Base-by-base conservation (phyloP, 352 stramenopile species). In the Globisporangium lucens region DNA sequence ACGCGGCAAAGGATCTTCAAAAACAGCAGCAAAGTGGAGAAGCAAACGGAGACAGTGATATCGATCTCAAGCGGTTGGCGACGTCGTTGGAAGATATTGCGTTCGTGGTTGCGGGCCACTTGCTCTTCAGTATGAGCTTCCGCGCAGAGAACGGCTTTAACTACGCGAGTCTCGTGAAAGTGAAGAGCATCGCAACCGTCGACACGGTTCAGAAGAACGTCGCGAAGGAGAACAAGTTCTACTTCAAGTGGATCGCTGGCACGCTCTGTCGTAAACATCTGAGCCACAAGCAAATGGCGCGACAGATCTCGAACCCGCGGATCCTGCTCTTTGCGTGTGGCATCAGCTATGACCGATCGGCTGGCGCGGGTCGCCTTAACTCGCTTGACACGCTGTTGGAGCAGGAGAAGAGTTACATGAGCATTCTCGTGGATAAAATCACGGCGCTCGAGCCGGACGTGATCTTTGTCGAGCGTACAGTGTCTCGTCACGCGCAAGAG, bases 361-460 rank as follows among this genome's bases (percentile, higher is more conserved):
- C 73, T 24, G 81, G 81, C 5, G 82, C 94, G 52, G 91, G 90
- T 9, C 83, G 88, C 33, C 91, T 99, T 56, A 97, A 89, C 59
- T 99, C 92, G 0, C 77, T 99, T 0, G 96, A 99, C 69, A 98
- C 94, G 10, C 70, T 99, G 7, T 73, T 99, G 30, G 97, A 99
- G 72, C 90, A 98, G 74, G 97, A 99, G 77, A 90, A 98, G 67
- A 93, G 95, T 63, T 99, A 99, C 74, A 98, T 99, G 83, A 83
- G 96, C 69, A 98, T 98, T 56, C 78, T 99, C 17, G 96, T 99
- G 17, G 87, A 95, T 27, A 99, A 99, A 67, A 99, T 99, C 65
- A 89, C 95, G 3, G 90, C 89, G 35, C 70, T 99, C 30, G 89
- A 98, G 67, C 97, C 97, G 8, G 91, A 99, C 77, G 76, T 99